Conservation (phyloP, 2,329 filamentous ascomycete species). For the Diaporthe eres region DNA sequence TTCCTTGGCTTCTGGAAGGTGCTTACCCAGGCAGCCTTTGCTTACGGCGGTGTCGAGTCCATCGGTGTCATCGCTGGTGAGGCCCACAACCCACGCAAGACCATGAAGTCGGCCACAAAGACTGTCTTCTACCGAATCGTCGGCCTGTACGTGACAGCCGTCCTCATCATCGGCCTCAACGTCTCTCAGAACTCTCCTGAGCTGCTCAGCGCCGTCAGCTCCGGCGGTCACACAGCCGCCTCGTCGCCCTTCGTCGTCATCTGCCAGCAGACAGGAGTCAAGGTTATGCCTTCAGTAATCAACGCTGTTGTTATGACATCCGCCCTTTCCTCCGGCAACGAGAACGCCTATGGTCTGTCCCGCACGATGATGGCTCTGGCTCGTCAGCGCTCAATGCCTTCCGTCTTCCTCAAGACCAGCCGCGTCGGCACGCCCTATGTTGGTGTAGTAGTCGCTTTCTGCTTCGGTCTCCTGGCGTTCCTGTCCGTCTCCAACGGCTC, state of each 20-base stretch:
- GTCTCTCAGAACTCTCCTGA: constrained; percentile 64
- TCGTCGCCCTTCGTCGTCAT: constrained; percentile 65
- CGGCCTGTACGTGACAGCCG: constrained; percentile 71
- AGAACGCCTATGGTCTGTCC: constrained; percentile 62
- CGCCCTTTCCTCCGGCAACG: constrained; percentile 69
- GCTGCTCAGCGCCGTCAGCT: constrained; percentile 58
- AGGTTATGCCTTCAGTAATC: constrained; percentile 64
- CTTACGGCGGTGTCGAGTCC: constrained; percentile 44
- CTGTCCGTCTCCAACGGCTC: constrained; percentile 60
- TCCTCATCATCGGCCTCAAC: constrained; percentile 73
- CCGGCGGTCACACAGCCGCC: constrained; percentile 66
- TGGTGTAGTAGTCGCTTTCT: constrained; percentile 58
- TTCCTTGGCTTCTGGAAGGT: constrained; percentile 42
- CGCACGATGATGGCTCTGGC: constrained; percentile 68
- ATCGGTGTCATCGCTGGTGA: constrained; percentile 55
- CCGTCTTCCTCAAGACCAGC: constrained; percentile 63
- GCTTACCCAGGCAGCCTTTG: constrained; percentile 41
- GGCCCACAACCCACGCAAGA: constrained; percentile 59
- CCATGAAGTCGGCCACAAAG: constrained; percentile 69
- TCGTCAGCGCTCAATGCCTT: constrained; percentile 65
- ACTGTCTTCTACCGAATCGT: constrained; percentile 74
- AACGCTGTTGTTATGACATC: constrained; percentile 68
- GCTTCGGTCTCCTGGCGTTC: constrained; percentile 63
- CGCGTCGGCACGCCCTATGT: constrained; percentile 65
- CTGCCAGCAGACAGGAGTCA: constrained; percentile 63